Conservation (phyloP, 2,329 filamentous ascomycete species). For the Colletotrichum aenigma region DNA sequence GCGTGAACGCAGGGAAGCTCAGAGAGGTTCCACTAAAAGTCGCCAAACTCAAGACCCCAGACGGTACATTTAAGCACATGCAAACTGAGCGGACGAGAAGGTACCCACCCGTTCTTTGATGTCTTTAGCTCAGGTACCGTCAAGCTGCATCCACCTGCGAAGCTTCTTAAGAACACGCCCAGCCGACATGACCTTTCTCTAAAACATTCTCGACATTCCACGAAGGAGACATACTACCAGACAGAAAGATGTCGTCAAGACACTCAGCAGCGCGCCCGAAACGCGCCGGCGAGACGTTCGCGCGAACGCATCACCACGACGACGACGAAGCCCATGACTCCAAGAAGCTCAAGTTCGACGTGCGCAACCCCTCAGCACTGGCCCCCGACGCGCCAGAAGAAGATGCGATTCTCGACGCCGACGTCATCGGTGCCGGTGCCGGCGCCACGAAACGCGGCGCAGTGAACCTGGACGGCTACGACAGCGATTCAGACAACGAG, state of each 20-base stretch:
- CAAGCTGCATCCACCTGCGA: constrained; percentile 3
- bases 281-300: constrained; percentile 81
- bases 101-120: not conserved
- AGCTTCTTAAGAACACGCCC: constrained; percentile 3
- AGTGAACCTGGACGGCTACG: constrained; percentile 96
- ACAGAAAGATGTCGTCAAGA: constrained; percentile 56
- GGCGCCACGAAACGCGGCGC: constrained; percentile 86
- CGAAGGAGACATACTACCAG: not conserved
- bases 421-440: constrained; percentile 84
- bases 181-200: not conserved
- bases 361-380: constrained; percentile 91
- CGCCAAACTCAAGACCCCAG: not conserved
- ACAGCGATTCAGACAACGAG: constrained; percentile 91
- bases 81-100: not conserved
- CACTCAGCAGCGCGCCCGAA: constrained; percentile 77
- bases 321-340: constrained; percentile 48
- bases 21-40: constrained; percentile 2
- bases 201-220: not conserved
- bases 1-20: not conserved
- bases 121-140: not conserved
- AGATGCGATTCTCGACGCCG: constrained; percentile 80
- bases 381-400: constrained; percentile 81
- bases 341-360: constrained; percentile 91
- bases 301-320: constrained; percentile 73
- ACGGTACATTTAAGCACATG: constrained; percentile 7